Percentiles rank a stretch among this genome's conserved stretches.
These are phyloP conservation scores for Drechslerella stenobrocha DNA, from an alignment of 2,329 filamentous ascomycete species.

Conservation along the genomic window DNA sequence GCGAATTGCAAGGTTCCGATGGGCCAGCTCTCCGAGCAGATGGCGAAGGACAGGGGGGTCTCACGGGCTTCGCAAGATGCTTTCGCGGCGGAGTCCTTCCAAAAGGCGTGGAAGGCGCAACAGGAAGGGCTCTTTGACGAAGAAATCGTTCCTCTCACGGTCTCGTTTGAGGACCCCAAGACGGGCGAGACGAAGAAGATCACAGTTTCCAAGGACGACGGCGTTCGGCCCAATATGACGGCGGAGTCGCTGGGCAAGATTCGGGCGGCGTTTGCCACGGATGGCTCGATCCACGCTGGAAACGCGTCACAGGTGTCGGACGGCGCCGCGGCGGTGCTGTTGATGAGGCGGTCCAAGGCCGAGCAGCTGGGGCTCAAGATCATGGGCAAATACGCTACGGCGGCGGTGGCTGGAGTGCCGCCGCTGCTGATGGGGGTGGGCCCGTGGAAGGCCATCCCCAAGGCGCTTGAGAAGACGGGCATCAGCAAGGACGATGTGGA, in stretches of 20 bases:
- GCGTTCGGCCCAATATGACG: constrained; percentile 81
- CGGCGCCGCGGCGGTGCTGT: constrained; percentile 87
- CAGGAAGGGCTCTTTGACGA: constrained; percentile 85
- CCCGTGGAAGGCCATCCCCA: constrained; percentile 93
- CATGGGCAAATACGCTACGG: constrained; percentile 87
- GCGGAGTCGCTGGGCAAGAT: constrained; percentile 88
- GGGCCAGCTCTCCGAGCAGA: constrained; percentile 89
- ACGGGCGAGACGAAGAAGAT: constrained; percentile 80
- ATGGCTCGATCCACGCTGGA: constrained; percentile 91
- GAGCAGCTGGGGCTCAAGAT: constrained; percentile 84
- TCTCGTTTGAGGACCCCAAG: constrained; percentile 89
- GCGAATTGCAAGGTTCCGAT: constrained; percentile 98
- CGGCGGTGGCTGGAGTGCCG: constrained; percentile 82
- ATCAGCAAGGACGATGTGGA: constrained; percentile 88
- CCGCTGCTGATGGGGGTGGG: constrained; percentile 95
- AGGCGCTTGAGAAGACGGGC: constrained; percentile 83
- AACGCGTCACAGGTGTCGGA: constrained; percentile 96
- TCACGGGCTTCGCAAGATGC: constrained; percentile 75
- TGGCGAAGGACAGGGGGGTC: constrained; percentile 84
- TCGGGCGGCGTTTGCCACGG: constrained; percentile 82
- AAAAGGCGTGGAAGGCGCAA: constrained; percentile 85
- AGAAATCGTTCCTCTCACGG: constrained; percentile 84
- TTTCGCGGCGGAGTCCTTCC: constrained; percentile 92
- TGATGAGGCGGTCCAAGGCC: constrained; percentile 93
- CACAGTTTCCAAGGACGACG: constrained; percentile 82